Evolutionary conservation across 306 rosid genomes (phyloP).

Genomic region (Quercus alba): DNA sequence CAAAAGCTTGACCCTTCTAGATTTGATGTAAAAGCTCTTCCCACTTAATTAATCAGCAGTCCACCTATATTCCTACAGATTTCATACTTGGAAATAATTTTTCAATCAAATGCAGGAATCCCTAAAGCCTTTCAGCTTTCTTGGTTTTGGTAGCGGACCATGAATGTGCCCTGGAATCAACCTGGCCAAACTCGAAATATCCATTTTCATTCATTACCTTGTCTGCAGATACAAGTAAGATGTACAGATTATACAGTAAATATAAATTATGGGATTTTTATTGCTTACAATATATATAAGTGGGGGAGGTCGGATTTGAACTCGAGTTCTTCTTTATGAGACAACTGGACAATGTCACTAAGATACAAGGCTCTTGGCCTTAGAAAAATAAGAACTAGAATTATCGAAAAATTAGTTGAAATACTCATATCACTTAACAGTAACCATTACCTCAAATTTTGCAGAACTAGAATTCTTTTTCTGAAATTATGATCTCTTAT

Average conservation of each 20-base stretch:
- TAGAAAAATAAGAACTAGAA: too few relatives aligned
- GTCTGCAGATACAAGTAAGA: slow-evolving; percentile 74
- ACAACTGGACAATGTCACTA: too few relatives aligned
- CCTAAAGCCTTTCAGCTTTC: slow-evolving; percentile 65
- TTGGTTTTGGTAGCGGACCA: slow-evolving; percentile 87
- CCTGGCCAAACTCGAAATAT: slow-evolving; percentile 80
- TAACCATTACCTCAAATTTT: background rate
- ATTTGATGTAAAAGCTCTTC: slow-evolving; percentile 65
- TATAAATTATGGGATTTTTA: background rate
- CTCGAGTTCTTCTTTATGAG: too few relatives aligned
- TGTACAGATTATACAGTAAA: background rate
- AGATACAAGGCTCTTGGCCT: too few relatives aligned
- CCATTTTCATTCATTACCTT: slow-evolving; percentile 73
- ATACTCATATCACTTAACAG: background rate
- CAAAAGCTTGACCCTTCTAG: slow-evolving; percentile 71
- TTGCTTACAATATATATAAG: too few relatives aligned
- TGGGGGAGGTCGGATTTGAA: too few relatives aligned
- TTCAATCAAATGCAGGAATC: slow-evolving; percentile 45
- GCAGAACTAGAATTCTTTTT: background rate
- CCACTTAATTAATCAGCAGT: background rate
- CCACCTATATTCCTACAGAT: background rate
- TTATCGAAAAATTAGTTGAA: background rate
- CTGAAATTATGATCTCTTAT: background rate
- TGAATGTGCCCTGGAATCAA: slow-evolving; percentile 94
- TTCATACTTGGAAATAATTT: background rate